Evolutionary conservation across 257 asterid genomes (phyloP).

Genomic region (Solanum arcanum): DNA sequence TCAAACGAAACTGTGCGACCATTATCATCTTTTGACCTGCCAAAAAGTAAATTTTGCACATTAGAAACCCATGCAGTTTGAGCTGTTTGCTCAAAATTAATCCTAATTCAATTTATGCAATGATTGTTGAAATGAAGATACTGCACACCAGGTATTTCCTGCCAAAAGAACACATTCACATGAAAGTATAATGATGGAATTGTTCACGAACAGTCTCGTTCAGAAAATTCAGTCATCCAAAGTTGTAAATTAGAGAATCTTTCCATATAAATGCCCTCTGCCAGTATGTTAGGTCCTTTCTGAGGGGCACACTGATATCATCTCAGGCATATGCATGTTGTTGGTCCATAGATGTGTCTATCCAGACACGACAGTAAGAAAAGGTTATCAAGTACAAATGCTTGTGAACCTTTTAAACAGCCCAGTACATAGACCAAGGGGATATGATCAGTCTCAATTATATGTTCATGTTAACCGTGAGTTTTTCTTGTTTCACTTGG

Average conservation of each 20-base stretch:
- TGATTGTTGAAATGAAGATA: neutral
- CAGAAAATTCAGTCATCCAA: neutral
- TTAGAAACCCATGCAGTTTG: neutral
- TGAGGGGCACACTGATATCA: neutral
- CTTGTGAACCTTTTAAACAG: neutral
- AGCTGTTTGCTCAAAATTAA: neutral
- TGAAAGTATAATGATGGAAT: neutral
- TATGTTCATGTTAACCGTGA: neutral
- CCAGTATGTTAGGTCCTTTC: neutral
- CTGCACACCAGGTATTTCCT: neutral
- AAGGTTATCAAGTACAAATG: neutral
- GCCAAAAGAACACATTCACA: neutral
- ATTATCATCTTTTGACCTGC: slow-evolving; percentile 47
- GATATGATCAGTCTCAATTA: neutral
- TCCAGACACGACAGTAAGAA: neutral
- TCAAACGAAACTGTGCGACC: neutral
- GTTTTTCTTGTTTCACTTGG: neutral
- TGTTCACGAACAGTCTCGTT: neutral
- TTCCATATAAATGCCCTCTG: neutral
- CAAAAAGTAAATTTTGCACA: slow-evolving; percentile 5
- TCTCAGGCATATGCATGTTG: neutral
- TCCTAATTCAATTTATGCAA: neutral
- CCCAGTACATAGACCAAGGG: neutral
- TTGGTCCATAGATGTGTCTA: neutral
- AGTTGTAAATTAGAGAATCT: neutral